Evolutionary conservation across 1,284 basidiomycete genomes (phyloP).

Genomic region (Nidula niveotomentosa): DNA sequence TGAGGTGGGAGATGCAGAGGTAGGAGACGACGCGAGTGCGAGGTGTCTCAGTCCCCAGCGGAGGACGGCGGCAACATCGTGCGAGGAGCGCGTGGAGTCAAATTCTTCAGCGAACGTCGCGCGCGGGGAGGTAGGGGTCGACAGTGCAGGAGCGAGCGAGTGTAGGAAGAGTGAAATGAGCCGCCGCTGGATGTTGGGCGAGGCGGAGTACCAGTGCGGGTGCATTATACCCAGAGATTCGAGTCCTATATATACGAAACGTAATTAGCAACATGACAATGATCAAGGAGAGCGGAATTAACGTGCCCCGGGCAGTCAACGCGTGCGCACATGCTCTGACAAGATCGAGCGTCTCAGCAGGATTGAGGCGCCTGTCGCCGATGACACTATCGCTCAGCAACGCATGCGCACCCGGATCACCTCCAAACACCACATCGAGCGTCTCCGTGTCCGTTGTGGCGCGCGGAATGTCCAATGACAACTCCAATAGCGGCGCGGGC

Average conservation of each 20-base stretch:
- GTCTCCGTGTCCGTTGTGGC: not conserved
- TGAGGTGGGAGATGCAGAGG: conserved; percentile 37
- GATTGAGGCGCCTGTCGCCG: conserved; percentile 53
- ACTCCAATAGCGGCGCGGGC: conserved; percentile 40
- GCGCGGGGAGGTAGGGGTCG: conserved; percentile 35
- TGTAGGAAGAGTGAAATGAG: conserved; percentile 72
- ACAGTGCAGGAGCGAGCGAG: conserved; percentile 41
- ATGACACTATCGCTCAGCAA: conserved; percentile 52
- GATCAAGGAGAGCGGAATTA: not conserved
- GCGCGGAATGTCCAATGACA: conserved; percentile 17
- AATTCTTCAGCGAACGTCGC: conserved; percentile 64
- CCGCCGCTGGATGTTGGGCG: conserved; percentile 61
- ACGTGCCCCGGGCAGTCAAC: conserved; percentile 60
- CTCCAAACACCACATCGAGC: conserved; percentile 43
- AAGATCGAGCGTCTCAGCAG: conserved; percentile 60
- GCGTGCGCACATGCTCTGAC: conserved; percentile 64
- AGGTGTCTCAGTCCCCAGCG: conserved; percentile 78
- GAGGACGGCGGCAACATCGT: conserved; percentile 76
- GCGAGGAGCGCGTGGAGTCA: conserved; percentile 58
- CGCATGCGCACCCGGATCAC: conserved; percentile 44
- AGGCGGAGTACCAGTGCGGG: conserved; percentile 77
- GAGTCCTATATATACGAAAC: conserved; percentile 42
- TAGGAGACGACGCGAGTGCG: conserved; percentile 37
- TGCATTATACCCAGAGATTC: conserved; percentile 80
- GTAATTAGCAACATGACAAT: too few relatives aligned